These are phyloP conservation scores for Lentinus brumalis DNA, from an alignment of 768 basidiomycete genomes.

Conservation along the genomic window DNA sequence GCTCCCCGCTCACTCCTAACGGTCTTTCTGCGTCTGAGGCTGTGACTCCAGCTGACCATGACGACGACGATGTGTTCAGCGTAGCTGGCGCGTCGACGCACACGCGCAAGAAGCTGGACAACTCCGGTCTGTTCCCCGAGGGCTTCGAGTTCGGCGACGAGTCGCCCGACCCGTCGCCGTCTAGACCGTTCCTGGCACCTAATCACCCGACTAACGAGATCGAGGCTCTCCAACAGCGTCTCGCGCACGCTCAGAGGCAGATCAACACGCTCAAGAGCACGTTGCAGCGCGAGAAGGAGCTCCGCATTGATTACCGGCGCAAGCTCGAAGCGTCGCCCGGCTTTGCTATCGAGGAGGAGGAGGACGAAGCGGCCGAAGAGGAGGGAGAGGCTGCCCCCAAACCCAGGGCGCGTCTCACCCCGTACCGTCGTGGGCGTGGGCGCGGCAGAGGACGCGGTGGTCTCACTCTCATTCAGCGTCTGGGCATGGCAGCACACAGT, in stretches of 20 bases:
- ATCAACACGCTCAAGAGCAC: constrained; percentile 80
- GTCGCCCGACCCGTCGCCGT: constrained; percentile 62
- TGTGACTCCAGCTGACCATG: constrained; percentile 58
- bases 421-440: constrained; percentile 59
- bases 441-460: constrained; percentile 53
- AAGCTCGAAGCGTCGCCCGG: constrained; percentile 49
- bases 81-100: constrained; percentile 62
- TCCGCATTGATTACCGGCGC: constrained; percentile 66
- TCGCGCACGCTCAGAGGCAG: constrained; percentile 87
- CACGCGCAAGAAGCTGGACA: constrained; percentile 58
- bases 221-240: constrained; percentile 75
- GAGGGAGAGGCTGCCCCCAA: constrained; percentile 23
- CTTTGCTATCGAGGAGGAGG: constrained; percentile 45
- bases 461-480: constrained; percentile 64
- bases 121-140: constrained; percentile 46
- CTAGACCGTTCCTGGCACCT: constrained; percentile 63
- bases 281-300: constrained; percentile 81
- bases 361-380: constrained; percentile 43
- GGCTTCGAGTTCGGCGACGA: constrained; percentile 50
- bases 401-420: constrained; percentile 47
- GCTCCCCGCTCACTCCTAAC: constrained; percentile 75
- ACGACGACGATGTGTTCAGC: constrained; percentile 68
- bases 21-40: constrained; percentile 33
- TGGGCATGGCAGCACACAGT: constrained; percentile 58
- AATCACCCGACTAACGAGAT: constrained; percentile 82